Evolutionary conservation across 2,329 filamentous ascomycete genomes (phyloP), one percentile per base, ranked within the genome.

Genomic region (Ophiostoma tasmaniense): DNA sequence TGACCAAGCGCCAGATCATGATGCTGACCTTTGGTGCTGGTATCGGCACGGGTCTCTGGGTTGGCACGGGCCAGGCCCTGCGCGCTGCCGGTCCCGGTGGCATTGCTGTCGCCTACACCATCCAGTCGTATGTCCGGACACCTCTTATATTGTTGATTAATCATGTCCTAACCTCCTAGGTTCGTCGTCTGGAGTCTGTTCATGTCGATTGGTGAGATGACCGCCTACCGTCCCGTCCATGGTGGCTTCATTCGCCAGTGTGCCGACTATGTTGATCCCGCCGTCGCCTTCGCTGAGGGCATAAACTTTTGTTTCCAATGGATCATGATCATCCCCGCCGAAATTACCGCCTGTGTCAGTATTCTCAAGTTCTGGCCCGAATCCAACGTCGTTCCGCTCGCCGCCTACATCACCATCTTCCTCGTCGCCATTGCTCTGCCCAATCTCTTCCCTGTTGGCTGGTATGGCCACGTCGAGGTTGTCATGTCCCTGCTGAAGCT

Each of bases 11-110:
- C 50, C 50, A 55, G 17, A 55, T 55, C 14, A 55, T 55, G 50
- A 55, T 55, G 50, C 50, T 55, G 50, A 55, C 50, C 50, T 55
- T 55, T 55, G 50, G 50, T 55, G 50, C 50, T 55, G 50, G 50
- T 55, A 55, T 55, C 22, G 50, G 50, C 22, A 55, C 50, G n/a
- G 50, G 50, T 55, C 50, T 55, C 8, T 55, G 50, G 50, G 50
- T 55, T 22, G 50, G 50, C 50, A 55, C 50, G 50, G 50, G 50
- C 22, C 50, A 55, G 50, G 50, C 50, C 13, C 50, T 55, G 50
- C 50, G 50, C 22, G 50, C 50, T 28, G 50, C 50, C n/a, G 50
- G 50, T 0, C 50, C 50, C 50, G 50, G 50, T 28, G 50, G 50
- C 50, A 55, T 55, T 25, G 50, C 50, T 22, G 50, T 55, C 50